Evolutionary conservation across 2,329 filamentous ascomycete genomes (phyloP), one percentile per base, ranked within the genome.

Genomic region (Sporothrix euskadiensis): DNA sequence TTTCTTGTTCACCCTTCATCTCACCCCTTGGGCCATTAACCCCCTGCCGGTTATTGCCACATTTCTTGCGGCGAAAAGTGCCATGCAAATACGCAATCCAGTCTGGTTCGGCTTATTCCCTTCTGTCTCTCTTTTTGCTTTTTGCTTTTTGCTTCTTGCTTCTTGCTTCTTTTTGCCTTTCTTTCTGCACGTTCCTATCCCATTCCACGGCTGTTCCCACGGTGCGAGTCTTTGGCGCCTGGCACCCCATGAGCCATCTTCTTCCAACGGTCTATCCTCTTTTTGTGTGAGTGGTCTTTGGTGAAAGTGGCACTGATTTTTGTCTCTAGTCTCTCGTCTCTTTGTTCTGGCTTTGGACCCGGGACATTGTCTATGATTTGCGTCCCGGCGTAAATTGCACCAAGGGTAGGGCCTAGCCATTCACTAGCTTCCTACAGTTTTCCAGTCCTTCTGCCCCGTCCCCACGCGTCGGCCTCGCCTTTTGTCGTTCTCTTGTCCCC

Each of bases 401-500:
- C 69, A 61, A 71, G 30, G 54, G 10, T 44, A 63, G 39, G 54
- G 32, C 41, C 47, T 41, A n/a, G 68, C 52, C 49, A 41, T 59
- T 54, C 63, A 69, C 63, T 73, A 69, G 71, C 66, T 69, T 22
- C 47, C 9, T 54, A 9, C 41, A 26, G 39, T 49, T 22, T 49
- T 61, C 57, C 19, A 61, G 32, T 61, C 7, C 61, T 22, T 47
- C 41, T 49, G 44, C 19, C 65, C 30, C 47, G 7, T 73, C 71
- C 44, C 65, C 71, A 73, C 71, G 71, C 71, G 71, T 69, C 71
- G 12, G 54, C 70, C 35, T 69, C 57, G 47, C 54, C 71, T 47
- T 32, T 57, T 57, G 22, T n/a, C 47, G 61, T 30, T 63, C 9
- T 41, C 44, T 57, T n/a, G 14, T 35, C 68, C 61, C 49, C 35